Evolutionary conservation across 2,329 filamentous ascomycete species (phyloP).

Genomic region (Stachybotrys echinatus): DNA sequence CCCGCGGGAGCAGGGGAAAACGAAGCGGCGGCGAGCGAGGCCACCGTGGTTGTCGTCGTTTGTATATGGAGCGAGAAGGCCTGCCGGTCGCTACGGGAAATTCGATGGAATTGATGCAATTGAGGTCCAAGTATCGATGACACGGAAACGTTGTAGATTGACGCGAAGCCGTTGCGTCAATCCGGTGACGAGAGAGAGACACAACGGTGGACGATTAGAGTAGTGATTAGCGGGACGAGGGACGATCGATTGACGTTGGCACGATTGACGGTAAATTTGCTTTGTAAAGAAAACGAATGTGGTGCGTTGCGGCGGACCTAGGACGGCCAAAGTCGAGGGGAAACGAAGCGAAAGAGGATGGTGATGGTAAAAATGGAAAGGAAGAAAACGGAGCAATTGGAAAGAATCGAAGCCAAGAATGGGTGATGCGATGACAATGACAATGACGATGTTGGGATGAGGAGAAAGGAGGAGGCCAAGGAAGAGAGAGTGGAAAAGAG

Average conservation of each 20-base stretch:
- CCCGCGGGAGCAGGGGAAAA: not conserved
- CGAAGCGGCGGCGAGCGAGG: not conserved
- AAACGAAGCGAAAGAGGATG: not conserved
- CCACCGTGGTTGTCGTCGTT: not conserved
- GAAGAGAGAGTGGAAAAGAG: slow-evolving; percentile 2
- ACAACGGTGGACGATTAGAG: not conserved
- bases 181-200: not conserved
- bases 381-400: not conserved
- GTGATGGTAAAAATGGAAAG: not conserved
- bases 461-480: not conserved
- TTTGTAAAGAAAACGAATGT: not conserved
- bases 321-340: too few species aligned
- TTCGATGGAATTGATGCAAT: not conserved
- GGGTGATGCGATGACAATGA: not conserved
- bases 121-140: not conserved
- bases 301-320: too few species aligned
- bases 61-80: too few species aligned
- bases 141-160: not conserved
- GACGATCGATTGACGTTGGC: not conserved
- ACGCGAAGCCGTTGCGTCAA: not conserved
- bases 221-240: not conserved
- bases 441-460: not conserved
- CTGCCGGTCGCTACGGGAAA: too few species aligned
- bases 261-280: not conserved
- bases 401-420: not conserved